Conservation (phyloP, 192 early-diverging fungal species). For the Entophlyctis helioformis region DNA sequence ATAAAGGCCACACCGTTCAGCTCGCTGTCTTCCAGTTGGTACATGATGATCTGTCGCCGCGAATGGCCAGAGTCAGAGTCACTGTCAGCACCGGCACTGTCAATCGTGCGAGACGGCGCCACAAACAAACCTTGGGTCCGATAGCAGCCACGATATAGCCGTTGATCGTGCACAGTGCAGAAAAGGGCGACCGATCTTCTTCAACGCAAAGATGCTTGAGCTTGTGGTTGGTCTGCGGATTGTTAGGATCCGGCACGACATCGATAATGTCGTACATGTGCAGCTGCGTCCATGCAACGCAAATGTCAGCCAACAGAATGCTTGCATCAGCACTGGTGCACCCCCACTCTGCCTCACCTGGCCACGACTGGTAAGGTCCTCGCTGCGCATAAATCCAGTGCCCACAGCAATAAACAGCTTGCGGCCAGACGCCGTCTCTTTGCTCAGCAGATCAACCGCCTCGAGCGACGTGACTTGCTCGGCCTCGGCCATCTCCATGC, state of each 20-base stretch:
- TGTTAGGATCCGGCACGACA: conserved; percentile 89
- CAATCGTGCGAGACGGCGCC: not conserved
- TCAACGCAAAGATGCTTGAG: conserved; percentile 72
- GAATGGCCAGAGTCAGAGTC: not conserved
- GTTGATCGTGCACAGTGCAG: conserved; percentile 69
- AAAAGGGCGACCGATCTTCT: conserved; percentile 81
- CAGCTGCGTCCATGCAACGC: too few relatives aligned
- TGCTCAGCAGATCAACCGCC: conserved; percentile 68
- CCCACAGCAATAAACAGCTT: conserved; percentile 81
- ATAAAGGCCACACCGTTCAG: conserved; percentile 88
- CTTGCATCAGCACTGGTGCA: too few relatives aligned
- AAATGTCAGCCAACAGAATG: too few relatives aligned
- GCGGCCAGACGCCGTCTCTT: conserved; percentile 71
- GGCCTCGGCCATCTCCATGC: conserved; percentile 56
- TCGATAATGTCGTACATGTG: conserved; percentile 91
- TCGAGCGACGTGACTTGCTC: conserved; percentile 74
- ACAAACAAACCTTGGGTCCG: conserved; percentile 59
- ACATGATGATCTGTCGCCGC: conserved; percentile 56
- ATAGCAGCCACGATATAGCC: conserved; percentile 79
- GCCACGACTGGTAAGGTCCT: conserved; percentile 84
- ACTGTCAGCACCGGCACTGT: too few relatives aligned
- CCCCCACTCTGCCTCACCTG: conserved; percentile 37
- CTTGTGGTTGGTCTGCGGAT: conserved; percentile 87
- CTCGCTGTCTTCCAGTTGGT: conserved; percentile 66
- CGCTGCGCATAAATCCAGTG: conserved; percentile 76